A percentile compares a stretch with the other conserved stretches of the same genome.
Conservation (phyloP, 768 basidiomycete genomes). For the Guyanaporus albipodus region DNA sequence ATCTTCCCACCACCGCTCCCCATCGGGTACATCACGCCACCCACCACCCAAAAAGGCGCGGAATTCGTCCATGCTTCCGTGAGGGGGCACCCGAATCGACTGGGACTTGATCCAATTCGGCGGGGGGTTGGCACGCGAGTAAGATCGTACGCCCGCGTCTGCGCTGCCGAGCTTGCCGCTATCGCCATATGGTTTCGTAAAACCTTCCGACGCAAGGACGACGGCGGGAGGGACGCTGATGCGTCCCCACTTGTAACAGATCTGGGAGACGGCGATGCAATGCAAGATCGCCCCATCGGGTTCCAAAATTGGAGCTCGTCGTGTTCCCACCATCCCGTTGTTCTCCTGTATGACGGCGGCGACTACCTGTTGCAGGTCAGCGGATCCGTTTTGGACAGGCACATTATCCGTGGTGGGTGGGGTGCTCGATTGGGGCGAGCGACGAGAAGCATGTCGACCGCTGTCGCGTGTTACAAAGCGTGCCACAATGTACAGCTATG, state of each 20-base stretch:
- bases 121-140: constrained; percentile 32
- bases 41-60: constrained; percentile 49
- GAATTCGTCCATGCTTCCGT: constrained; percentile 19
- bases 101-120: constrained; percentile 26
- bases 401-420: constrained; percentile 19
- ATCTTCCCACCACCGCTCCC: constrained; percentile 65
- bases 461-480: constrained; percentile 59
- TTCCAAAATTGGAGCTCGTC: constrained; percentile 17
- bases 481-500: constrained; percentile 57
- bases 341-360: constrained; percentile 6
- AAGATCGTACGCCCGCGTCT: constrained; percentile 19
- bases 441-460: neutral
- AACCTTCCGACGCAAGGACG: constrained; percentile 58
- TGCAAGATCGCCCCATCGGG: constrained; percentile 55
- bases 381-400: constrained; percentile 3
- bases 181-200: constrained; percentile 28
- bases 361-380: constrained; percentile 13
- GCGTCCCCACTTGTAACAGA: constrained; percentile 67
- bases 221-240: constrained; percentile 71
- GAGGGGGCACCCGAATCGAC: constrained; percentile 19
- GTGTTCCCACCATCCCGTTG: neutral
- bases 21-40: constrained; percentile 58
- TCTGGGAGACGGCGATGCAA: constrained; percentile 57
- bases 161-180: neutral
- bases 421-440: constrained; percentile 26